A percentile compares a stretch with the other conserved stretches of the same genome.
phyloP scores from a whole-genome alignment of 441 rosid species.

The Populus tomentosa region DNA sequence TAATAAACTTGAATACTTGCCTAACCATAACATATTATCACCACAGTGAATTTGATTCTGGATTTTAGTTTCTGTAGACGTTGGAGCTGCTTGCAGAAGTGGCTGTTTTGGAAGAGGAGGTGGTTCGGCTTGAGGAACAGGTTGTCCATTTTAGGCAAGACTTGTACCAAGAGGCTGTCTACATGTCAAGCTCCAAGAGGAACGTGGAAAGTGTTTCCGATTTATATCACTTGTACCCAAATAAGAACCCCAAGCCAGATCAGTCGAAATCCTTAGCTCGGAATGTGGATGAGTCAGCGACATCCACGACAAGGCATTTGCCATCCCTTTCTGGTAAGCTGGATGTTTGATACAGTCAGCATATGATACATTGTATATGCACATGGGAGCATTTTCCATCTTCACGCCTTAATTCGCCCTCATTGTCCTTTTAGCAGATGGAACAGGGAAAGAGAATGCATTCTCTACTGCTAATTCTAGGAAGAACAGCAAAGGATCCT shows the following conservation, averaged over 20 bases:
- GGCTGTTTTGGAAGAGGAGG: constrained; percentile 91
- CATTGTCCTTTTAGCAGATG: constrained; percentile 27
- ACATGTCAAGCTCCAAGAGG: constrained; percentile 55
- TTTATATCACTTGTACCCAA: constrained; percentile 16
- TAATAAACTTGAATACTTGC: not conserved
- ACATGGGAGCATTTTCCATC: not conserved
- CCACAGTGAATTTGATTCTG: constrained; percentile 14
- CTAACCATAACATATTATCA: not conserved
- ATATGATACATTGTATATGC: not conserved
- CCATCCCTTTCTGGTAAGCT: constrained; percentile 33
- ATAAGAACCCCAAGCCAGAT: constrained; percentile 29
- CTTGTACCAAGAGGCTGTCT: constrained; percentile 69
- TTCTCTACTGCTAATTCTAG: constrained; percentile 23
- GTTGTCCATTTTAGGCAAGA: constrained; percentile 65
- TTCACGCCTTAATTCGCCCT: not conserved
- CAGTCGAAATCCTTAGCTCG: constrained; percentile 23
- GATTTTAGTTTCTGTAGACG: constrained; percentile 44
- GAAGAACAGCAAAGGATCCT: constrained; percentile 29
- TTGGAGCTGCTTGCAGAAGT: constrained; percentile 91
- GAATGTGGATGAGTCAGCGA: constrained; percentile 20
- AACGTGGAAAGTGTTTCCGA: constrained; percentile 33
- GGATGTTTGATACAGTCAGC: not conserved
- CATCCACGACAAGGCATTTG: constrained; percentile 19
- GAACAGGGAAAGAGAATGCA: constrained; percentile 41
- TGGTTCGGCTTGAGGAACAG: constrained; percentile 76